phyloP scores from a whole-genome alignment of 805 yeast genomes.

The Metschnikowia peoriensis region DNA sequence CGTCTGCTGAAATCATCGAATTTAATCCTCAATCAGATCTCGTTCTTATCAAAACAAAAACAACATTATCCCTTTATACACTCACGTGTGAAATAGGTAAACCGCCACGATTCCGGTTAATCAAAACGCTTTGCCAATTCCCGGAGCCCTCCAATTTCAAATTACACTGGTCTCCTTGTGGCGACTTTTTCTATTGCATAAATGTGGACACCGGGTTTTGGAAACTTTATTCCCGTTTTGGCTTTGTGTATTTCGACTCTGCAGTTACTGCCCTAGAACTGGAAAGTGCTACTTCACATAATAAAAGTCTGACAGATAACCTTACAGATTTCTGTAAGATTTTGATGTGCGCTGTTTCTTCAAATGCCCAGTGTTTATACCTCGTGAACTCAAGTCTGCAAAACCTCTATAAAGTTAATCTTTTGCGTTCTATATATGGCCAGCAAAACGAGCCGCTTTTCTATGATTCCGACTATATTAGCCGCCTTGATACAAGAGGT shows the following conservation, averaged over 20 bases:
- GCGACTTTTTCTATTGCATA: slow-evolving; percentile 28
- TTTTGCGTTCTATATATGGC: slow-evolving; percentile 14
- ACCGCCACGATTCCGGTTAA: neutral
- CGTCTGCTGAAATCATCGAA: slow-evolving; percentile 2
- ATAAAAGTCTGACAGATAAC: neutral
- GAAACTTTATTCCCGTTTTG: slow-evolving; percentile 36
- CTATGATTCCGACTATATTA: slow-evolving; percentile 27
- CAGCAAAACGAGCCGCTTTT: slow-evolving; percentile 19
- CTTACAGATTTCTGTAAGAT: slow-evolving; percentile 25
- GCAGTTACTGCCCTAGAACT: slow-evolving; percentile 2
- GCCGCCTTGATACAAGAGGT: slow-evolving; percentile 13
- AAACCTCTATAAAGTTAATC: slow-evolving; percentile 23
- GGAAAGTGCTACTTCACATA: neutral
- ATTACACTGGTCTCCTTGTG: slow-evolving; percentile 36
- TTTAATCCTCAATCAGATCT: slow-evolving; percentile 19
- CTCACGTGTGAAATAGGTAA: neutral
- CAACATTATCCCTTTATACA: neutral
- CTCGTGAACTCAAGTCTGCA: slow-evolving; percentile 17
- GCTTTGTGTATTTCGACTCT: slow-evolving; percentile 30
- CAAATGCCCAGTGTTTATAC: slow-evolving; percentile 24
- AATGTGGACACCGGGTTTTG: slow-evolving; percentile 25
- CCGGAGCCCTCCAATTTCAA: neutral
- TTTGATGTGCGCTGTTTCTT: slow-evolving; percentile 23
- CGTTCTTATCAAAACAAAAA: slow-evolving; percentile 7
- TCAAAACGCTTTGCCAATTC: neutral